These are phyloP conservation scores for Gracilariopsis chorda DNA, from an alignment of 23 red algal species.

Conservation along the genomic window DNA sequence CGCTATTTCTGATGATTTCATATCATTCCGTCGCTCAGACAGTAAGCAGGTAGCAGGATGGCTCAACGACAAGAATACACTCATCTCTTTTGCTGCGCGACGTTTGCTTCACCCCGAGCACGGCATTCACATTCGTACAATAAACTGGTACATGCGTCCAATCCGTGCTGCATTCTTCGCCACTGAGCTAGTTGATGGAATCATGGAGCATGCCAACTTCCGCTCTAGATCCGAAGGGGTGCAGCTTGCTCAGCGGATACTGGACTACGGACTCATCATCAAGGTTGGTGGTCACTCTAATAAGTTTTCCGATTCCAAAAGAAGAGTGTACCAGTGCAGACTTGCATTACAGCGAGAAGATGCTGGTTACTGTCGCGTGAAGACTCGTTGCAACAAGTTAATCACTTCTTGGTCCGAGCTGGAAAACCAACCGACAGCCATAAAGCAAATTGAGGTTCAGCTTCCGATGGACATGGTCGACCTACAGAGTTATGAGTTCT, in stretches of 20 bases:
- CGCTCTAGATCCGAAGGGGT: constrained; percentile 20
- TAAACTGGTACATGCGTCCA: constrained; percentile 55
- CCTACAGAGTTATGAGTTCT: constrained; percentile 70
- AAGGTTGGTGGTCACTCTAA: constrained; percentile 6
- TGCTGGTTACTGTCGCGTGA: constrained; percentile 21
- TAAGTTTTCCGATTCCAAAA: constrained; percentile 29
- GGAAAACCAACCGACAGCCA: neutral
- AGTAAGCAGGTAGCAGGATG: constrained; percentile 49
- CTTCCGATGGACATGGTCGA: constrained; percentile 66
- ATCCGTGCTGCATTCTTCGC: constrained; percentile 38
- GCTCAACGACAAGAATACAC: constrained; percentile 3
- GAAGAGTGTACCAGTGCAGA: constrained; percentile 31
- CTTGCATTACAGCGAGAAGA: constrained; percentile 45
- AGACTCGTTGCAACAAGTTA: neutral
- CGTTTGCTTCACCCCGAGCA: constrained; percentile 39
- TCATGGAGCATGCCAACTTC: constrained; percentile 66
- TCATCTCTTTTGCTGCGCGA: constrained; percentile 34
- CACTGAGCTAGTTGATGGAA: constrained; percentile 58
- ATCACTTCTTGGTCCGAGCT: constrained; percentile 37
- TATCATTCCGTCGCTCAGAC: neutral
- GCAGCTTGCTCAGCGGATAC: constrained; percentile 27
- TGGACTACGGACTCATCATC: constrained; percentile 41
- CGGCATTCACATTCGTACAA: constrained; percentile 47
- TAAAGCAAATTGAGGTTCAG: constrained; percentile 52
- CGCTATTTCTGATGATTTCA: neutral